These are phyloP conservation scores for Xylaria hypoxylon DNA, from an alignment of 2,329 filamentous ascomycete genomes.

Conservation along the genomic window DNA sequence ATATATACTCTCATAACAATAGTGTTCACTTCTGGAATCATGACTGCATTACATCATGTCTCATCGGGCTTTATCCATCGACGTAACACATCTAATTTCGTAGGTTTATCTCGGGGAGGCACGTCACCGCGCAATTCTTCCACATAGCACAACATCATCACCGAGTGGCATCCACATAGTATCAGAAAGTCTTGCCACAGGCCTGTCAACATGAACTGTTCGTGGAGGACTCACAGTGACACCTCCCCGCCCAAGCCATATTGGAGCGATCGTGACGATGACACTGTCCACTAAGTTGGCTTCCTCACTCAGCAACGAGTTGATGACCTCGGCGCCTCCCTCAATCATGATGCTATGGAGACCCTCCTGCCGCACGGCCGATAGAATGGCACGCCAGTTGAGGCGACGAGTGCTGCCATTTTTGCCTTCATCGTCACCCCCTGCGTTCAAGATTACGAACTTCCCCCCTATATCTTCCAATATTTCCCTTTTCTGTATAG, in stretches of 20 bases:
- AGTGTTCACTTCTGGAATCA: background rate
- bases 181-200: conserved; percentile 73
- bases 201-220: conserved; percentile 60
- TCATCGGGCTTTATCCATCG: background rate
- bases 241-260: conserved; percentile 86
- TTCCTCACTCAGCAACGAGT: conserved; percentile 75
- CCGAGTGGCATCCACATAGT: conserved; percentile 83
- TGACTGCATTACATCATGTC: background rate
- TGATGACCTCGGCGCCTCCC: conserved; percentile 85
- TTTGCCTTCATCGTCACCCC: conserved; percentile 46
- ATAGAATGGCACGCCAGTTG: conserved; percentile 74
- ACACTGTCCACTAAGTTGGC: conserved; percentile 77
- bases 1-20: background rate
- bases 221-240: conserved; percentile 80
- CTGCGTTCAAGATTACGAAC: conserved; percentile 57
- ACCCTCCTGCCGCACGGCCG: conserved; percentile 66
- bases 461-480: conserved; percentile 65
- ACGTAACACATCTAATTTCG: background rate
- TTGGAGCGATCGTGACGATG: conserved; percentile 89
- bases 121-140: conserved; percentile 59
- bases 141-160: conserved; percentile 85
- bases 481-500: conserved; percentile 56
- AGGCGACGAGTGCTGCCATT: conserved; percentile 59
- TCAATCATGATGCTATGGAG: conserved; percentile 90
- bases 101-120: background rate